Percentiles rank a stretch among this genome's conserved stretches.
These are phyloP conservation scores for Apiospora pterosperma DNA, from an alignment of 2,329 filamentous ascomycete genomes.

Conservation along the genomic window DNA sequence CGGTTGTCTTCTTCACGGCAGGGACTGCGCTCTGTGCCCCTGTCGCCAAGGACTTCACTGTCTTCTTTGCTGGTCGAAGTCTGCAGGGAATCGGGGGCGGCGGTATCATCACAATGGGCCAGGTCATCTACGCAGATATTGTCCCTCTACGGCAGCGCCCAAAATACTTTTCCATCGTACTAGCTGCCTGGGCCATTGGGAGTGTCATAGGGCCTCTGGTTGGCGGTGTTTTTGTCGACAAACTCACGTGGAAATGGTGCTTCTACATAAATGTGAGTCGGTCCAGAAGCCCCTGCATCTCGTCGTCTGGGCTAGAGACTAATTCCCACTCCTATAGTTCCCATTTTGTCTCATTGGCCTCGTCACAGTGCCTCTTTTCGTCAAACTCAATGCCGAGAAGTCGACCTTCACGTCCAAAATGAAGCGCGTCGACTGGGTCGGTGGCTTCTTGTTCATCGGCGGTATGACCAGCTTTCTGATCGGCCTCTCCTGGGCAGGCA, in stretches of 20 bases:
- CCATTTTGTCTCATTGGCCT: constrained; percentile 17
- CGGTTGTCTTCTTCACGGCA: constrained; percentile 40
- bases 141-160: constrained; percentile 16
- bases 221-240: constrained; percentile 12
- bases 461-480: constrained; percentile 45
- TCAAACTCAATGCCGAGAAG: constrained; percentile 10
- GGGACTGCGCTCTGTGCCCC: constrained; percentile 22
- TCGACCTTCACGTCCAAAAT: constrained; percentile 6
- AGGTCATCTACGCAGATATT: constrained; percentile 11
- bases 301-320: neutral
- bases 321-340: neutral
- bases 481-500: constrained; percentile 45
- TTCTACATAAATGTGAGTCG: constrained; percentile 15
- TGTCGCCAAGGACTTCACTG: constrained; percentile 6
- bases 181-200: constrained; percentile 13
- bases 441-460: constrained; percentile 43
- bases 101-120: constrained; percentile 11
- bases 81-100: constrained; percentile 13
- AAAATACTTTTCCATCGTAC: constrained; percentile 11
- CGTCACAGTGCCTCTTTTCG: constrained; percentile 12
- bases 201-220: constrained; percentile 13
- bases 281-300: neutral
- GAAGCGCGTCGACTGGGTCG: constrained; percentile 42
- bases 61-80: constrained; percentile 8
- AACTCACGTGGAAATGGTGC: constrained; percentile 12